These are phyloP conservation scores for Amborella trichopoda DNA, from an alignment of 164 flowering plant species.

Conservation along the genomic window DNA sequence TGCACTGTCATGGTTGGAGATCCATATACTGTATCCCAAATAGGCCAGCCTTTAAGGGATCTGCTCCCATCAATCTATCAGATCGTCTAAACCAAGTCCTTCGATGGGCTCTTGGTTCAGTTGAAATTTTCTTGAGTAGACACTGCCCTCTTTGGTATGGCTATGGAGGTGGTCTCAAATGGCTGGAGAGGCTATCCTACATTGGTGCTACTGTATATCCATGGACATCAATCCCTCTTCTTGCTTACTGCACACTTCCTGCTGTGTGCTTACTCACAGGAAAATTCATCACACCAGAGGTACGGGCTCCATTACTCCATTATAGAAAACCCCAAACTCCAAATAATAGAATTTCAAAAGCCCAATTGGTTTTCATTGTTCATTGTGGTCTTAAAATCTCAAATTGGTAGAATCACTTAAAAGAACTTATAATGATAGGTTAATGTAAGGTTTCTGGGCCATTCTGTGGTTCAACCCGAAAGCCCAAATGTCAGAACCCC, in stretches of 20 bases:
- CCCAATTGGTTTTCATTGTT: no score
- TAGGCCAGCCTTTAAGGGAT: constrained; percentile 57
- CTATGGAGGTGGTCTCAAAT: constrained; percentile 45
- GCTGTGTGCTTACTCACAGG: constrained; percentile 62
- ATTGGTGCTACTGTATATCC: constrained; percentile 52
- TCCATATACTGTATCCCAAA: constrained; percentile 50
- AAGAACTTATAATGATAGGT: no score
- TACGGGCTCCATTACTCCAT: constrained; percentile 13
- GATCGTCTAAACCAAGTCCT: constrained; percentile 65
- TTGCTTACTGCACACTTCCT: constrained; percentile 60
- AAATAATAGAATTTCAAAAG: no score
- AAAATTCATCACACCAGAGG: constrained; percentile 62
- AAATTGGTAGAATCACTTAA: no score
- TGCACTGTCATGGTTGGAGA: constrained; percentile 72
- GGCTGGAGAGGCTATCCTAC: constrained; percentile 54
- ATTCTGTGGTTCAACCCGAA: no score
- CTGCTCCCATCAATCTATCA: constrained; percentile 64
- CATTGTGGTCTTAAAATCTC: no score
- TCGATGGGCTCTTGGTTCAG: constrained; percentile 70
- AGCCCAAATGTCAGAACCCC: background rate
- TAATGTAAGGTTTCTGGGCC: no score
- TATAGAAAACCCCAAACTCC: no score
- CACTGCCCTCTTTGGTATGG: constrained; percentile 72
- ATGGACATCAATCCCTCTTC: constrained; percentile 45
- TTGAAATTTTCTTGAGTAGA: constrained; percentile 59